phyloP scores from a whole-genome alignment of 768 basidiomycete species.

The Pulveroboletus frians region DNA sequence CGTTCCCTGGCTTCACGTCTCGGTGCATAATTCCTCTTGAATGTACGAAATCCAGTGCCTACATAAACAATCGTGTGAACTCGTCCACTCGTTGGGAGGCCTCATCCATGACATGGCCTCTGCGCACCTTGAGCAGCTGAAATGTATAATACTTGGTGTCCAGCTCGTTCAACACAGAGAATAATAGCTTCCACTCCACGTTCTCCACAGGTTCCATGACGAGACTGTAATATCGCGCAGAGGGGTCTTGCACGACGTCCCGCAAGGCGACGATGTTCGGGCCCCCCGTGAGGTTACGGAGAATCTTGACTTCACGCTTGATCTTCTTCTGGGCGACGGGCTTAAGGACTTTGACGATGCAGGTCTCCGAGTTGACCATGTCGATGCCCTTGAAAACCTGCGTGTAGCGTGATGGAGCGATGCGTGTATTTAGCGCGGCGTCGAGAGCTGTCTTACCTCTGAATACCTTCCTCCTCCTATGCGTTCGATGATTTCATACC shows the following conservation, averaged over 20 bases:
- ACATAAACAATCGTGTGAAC: neutral
- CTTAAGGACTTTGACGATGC: slow-evolving; percentile 69
- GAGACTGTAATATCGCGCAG: slow-evolving; percentile 56
- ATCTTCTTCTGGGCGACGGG: slow-evolving; percentile 64
- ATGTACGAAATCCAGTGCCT: slow-evolving; percentile 67
- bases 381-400: slow-evolving; percentile 60
- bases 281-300: slow-evolving; percentile 63
- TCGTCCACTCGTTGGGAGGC: neutral
- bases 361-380: slow-evolving; percentile 47
- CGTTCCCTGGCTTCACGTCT: slow-evolving; percentile 64
- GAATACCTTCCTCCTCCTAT: slow-evolving; percentile 65
- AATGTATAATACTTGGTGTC: slow-evolving; percentile 67
- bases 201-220: slow-evolving; percentile 68
- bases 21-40: slow-evolving; percentile 71
- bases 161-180: slow-evolving; percentile 51
- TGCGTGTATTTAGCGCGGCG: neutral
- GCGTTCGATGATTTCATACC: slow-evolving; percentile 60
- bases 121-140: slow-evolving; percentile 51
- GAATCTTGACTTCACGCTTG: slow-evolving; percentile 70
- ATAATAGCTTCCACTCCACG: slow-evolving; percentile 59
- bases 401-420: neutral
- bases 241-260: slow-evolving; percentile 66
- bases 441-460: slow-evolving; percentile 37
- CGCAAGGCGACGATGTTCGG: slow-evolving; percentile 63
- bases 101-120: neutral